Base-by-base conservation (phyloP, 2,329 filamentous ascomycete genomes). In the Albifimbria verrucaria region DNA sequence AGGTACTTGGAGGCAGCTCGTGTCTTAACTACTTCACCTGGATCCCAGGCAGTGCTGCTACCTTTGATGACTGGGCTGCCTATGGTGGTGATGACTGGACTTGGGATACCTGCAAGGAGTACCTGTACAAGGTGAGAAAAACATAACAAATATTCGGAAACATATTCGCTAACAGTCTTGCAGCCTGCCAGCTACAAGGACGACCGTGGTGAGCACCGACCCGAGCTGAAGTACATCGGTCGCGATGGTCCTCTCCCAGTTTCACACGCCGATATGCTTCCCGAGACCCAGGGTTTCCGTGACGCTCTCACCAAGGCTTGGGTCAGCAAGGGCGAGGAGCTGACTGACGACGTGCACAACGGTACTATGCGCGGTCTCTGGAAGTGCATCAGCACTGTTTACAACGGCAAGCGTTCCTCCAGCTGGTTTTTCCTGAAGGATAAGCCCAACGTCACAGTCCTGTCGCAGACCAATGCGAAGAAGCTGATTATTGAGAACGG, bases 261-360 rank as follows among this genome's bases (percentile, higher is more conserved):
- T 47, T 68, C 79, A 0, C 81, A 84, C 57, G 71, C 82, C 0
- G 76, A 82, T 17, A 70, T 85, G 0, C 60, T 84, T 1, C 72
- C 74, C 0, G 80, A 84, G 60, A 68, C 80, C 50, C 60, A 72
- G 23, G 72, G 70, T 0, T 85, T 85, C 67, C 76, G 78, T 3
- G 70, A 79, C 21, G 71, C 74, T 11, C 55, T 82, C 50, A 74
- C 69, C 10, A 66, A 74, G 44, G 81, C 80, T 0, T 85, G 81
- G 82, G 66, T 72, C 2, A 78, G 73, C 36, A 80, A 75, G 51
- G 82, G 81, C 15, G 68, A 80, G 49, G 61, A 65, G 0, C 50
- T 83, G 3, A 78, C 72, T 0, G 77, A 83, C 12, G 75, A 85
- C 49, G 77, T 86, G 41, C 83, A 79, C 59, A 73, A 78, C 51